A percentile compares a stretch with the other conserved stretches of the same genome.
These are phyloP conservation scores for Russula dissimulans DNA, from an alignment of 768 basidiomycete genomes.

Conservation along the genomic window DNA sequence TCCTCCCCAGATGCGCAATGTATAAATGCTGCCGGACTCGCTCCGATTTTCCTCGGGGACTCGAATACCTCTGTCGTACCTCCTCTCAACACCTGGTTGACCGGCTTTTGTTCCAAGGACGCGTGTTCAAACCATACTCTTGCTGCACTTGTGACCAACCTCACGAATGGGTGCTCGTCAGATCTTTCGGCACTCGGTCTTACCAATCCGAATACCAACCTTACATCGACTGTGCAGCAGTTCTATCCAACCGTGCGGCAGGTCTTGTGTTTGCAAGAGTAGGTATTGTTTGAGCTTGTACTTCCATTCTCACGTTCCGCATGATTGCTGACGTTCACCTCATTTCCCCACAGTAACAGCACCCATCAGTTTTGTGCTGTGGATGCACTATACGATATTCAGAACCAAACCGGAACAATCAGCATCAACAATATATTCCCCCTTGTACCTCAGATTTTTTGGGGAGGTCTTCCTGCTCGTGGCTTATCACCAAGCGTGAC, in stretches of 20 bases:
- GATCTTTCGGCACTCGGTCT: slow-evolving; percentile 28
- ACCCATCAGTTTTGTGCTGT: slow-evolving; percentile 45
- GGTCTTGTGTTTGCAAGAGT: slow-evolving; percentile 59
- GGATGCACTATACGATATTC: slow-evolving; percentile 44
- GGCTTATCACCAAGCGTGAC: slow-evolving; percentile 15
- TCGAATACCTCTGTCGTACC: slow-evolving; percentile 34
- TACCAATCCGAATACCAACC: slow-evolving; percentile 7
- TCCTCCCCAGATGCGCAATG: slow-evolving; percentile 38
- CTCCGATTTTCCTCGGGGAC: slow-evolving; percentile 31
- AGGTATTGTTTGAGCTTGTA: slow-evolving; percentile 23
- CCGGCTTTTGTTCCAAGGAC: slow-evolving; percentile 40
- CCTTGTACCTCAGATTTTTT: slow-evolving; percentile 1
- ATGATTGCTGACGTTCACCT: neutral
- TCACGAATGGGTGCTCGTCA: slow-evolving; percentile 42
- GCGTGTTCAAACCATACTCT: slow-evolving; percentile 56
- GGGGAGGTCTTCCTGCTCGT: slow-evolving; percentile 10
- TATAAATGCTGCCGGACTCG: slow-evolving; percentile 39
- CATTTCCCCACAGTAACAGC: slow-evolving; percentile 24
- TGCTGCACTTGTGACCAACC: slow-evolving; percentile 40
- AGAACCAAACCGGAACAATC: slow-evolving; percentile 27
- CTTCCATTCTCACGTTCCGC: neutral
- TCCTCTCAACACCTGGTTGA: slow-evolving; percentile 53
- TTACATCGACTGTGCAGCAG: slow-evolving; percentile 36
- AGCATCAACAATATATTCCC: neutral
- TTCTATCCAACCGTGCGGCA: slow-evolving; percentile 51